Conservation (phyloP, 2,329 filamentous ascomycete genomes). For the Raffaelea deltoideospora region DNA sequence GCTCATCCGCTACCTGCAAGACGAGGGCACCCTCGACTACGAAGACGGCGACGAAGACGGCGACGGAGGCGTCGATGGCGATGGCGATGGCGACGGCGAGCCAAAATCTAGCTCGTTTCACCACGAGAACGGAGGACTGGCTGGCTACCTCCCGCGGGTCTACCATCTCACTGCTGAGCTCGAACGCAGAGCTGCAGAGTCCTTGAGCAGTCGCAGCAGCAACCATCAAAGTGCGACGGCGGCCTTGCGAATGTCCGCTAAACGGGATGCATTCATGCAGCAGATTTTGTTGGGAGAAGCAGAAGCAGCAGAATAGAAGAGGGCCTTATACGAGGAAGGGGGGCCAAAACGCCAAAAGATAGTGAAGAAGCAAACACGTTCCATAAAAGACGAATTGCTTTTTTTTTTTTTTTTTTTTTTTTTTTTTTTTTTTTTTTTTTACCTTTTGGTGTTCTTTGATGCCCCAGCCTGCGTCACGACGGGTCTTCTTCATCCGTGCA, state of each 20-base stretch:
- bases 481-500: not conserved
- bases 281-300: too few species aligned
- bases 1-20: slow-evolving; percentile 10
- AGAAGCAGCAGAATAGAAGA: not conserved
- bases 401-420: not conserved
- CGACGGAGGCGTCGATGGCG: too few species aligned
- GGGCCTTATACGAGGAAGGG: not conserved
- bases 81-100: too few species aligned
- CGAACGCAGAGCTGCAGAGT: not conserved
- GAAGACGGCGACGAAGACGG: too few species aligned
- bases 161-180: slow-evolving; percentile 12
- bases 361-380: too few species aligned
- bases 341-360: not conserved
- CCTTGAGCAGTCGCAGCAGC: too few species aligned
- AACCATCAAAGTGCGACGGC: too few species aligned
- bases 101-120: too few species aligned
- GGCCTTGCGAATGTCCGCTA: too few species aligned
- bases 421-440: not conserved
- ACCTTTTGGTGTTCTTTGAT: not conserved
- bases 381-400: too few species aligned
- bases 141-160: slow-evolving; percentile 12
- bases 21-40: slow-evolving; percentile 7
- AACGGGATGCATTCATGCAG: too few species aligned
- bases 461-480: not conserved
- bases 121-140: slow-evolving; percentile 5